Percentiles rank a stretch among this genome's conserved stretches.
Conservation (phyloP, 164 flowering plant genomes). For the Protea cynaroides region DNA sequence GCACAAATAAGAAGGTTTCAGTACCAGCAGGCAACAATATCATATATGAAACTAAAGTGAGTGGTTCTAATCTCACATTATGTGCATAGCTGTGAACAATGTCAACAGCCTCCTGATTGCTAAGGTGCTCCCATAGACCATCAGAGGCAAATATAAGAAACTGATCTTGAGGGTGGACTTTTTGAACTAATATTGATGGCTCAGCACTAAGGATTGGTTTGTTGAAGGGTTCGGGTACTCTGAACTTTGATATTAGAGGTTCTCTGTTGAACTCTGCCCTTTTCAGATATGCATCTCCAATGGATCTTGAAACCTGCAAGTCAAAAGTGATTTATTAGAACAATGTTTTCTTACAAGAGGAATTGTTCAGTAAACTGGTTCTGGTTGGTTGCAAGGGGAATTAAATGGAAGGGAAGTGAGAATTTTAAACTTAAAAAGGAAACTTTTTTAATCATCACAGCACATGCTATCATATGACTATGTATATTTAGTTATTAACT, state of each 20-base stretch:
- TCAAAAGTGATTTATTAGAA: background rate
- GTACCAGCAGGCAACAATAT: background rate
- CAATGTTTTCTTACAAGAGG: too few relatives aligned
- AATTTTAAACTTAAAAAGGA: too few relatives aligned
- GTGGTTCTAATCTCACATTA: slow-evolving; percentile 39
- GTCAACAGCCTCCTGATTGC: slow-evolving; percentile 87
- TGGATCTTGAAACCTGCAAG: slow-evolving; percentile 80
- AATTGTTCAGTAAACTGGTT: too few relatives aligned
- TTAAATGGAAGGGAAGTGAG: too few relatives aligned
- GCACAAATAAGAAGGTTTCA: slow-evolving; percentile 17
- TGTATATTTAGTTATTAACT: too few relatives aligned
- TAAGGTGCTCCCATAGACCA: slow-evolving; percentile 92
- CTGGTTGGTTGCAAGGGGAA: too few relatives aligned
- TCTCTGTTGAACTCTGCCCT: slow-evolving; percentile 67
- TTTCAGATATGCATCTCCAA: slow-evolving; percentile 93
- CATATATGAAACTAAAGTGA: too few relatives aligned
- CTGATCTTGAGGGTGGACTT: slow-evolving; percentile 55
- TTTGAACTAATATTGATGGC: slow-evolving; percentile 61
- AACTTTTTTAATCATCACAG: too few relatives aligned
- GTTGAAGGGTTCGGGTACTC: slow-evolving; percentile 54
- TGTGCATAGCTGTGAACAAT: slow-evolving; percentile 63
- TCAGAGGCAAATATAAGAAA: slow-evolving; percentile 92
- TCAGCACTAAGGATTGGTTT: slow-evolving; percentile 77
- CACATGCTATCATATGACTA: too few relatives aligned
- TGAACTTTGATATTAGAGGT: slow-evolving; percentile 69